phyloP scores from a whole-genome alignment of 179 eudicot genomes.

The Spinacia oleracea region DNA sequence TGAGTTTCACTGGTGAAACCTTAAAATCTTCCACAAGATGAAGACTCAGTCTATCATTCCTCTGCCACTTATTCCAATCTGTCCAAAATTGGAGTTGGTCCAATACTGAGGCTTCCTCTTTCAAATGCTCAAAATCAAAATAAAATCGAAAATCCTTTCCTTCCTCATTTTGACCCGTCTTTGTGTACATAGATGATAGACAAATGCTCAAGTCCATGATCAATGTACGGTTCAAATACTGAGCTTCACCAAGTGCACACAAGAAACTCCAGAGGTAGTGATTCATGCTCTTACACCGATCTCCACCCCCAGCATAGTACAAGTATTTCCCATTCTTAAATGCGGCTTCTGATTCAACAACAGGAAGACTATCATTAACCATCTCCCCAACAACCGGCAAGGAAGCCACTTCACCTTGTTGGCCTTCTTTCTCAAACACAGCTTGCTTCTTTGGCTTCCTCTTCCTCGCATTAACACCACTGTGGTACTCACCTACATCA shows the following conservation, averaged over 20 bases:
- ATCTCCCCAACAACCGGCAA: conserved; percentile 75
- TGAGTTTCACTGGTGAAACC: conserved; percentile 75
- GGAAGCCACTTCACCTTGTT: conserved; percentile 31
- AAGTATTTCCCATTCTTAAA: conserved; percentile 67
- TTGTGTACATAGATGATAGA: conserved; percentile 71
- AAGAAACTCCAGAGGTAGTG: conserved; percentile 89
- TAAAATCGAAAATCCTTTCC: conserved; percentile 95
- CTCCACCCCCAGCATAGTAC: conserved; percentile 83
- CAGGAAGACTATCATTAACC: conserved; percentile 78
- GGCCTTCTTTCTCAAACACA: conserved; percentile 58
- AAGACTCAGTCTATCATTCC: conserved; percentile 54
- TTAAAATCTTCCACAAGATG: conserved; percentile 76
- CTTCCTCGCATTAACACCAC: conserved; percentile 82
- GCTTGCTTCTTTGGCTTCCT: conserved; percentile 61
- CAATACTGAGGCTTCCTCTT: conserved; percentile 78
- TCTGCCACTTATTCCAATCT: conserved; percentile 80
- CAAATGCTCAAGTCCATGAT: conserved; percentile 86
- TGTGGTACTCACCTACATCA: conserved; percentile 74
- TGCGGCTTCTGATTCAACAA: conserved; percentile 69
- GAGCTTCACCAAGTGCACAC: conserved; percentile 98
- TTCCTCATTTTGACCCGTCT: conserved; percentile 66
- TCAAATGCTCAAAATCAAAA: conserved; percentile 91
- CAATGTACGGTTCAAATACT: conserved; percentile 84
- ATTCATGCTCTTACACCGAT: conserved; percentile 91
- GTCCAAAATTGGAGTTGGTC: conserved; percentile 86